A percentile compares a stretch with the other conserved stretches of the same genome.
These are phyloP conservation scores for Acacia melanoxylon DNA, from an alignment of 306 rosid genomes.

Conservation along the genomic window DNA sequence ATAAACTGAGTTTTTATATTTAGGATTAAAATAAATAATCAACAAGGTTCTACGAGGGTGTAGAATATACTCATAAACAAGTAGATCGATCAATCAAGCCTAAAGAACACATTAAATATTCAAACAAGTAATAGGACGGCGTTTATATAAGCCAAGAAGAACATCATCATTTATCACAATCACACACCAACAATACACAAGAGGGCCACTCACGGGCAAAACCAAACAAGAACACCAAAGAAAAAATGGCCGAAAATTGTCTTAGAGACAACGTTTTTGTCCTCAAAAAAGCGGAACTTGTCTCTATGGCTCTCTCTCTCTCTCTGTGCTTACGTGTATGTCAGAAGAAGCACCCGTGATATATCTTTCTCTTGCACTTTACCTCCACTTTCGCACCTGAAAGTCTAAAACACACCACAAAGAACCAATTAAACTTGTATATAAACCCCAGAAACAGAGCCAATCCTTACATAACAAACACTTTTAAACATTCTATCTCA, in stretches of 20 bases:
- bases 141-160: slow-evolving; percentile 15
- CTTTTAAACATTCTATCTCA: background rate
- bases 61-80: background rate
- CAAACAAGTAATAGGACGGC: background rate
- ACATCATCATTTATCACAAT: slow-evolving; percentile 49
- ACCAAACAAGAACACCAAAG: slow-evolving; percentile 49
- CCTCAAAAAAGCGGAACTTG: slow-evolving; percentile 44
- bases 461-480: background rate
- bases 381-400: slow-evolving; percentile 49
- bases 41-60: no score
- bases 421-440: slow-evolving; percentile 19
- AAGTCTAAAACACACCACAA: slow-evolving; percentile 31
- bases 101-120: background rate
- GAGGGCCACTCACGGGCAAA: slow-evolving; percentile 76
- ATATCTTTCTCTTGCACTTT: slow-evolving; percentile 44
- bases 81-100: background rate
- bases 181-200: slow-evolving; percentile 44
- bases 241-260: slow-evolving; percentile 34
- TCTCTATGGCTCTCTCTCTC: slow-evolving; percentile 42
- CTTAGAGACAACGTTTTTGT: slow-evolving; percentile 35
- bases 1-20: no score
- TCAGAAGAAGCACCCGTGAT: slow-evolving; percentile 82
- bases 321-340: slow-evolving; percentile 27
- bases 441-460: slow-evolving; percentile 26
- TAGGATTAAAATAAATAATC: no score